Conservation (phyloP, 1,139 yeast genomes). For the Saccharomyces hybrid region DNA sequence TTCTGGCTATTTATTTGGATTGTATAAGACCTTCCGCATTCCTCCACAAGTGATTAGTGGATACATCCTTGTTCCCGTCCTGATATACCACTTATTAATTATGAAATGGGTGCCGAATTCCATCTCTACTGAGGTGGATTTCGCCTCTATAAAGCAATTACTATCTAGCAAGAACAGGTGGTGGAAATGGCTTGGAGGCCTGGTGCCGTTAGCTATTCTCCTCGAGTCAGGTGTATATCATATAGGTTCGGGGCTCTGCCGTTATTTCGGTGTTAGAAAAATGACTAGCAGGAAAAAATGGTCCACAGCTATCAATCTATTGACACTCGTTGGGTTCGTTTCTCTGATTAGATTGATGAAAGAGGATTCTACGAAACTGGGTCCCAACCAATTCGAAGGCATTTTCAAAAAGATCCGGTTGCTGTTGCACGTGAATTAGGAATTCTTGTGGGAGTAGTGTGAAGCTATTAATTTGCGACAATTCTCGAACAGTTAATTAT, state of each 20-base stretch:
- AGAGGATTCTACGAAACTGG: slow-evolving; percentile 4
- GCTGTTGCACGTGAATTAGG: background rate
- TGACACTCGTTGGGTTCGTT: slow-evolving; percentile 14
- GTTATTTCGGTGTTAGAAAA: slow-evolving; percentile 12
- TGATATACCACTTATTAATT: slow-evolving; percentile 19
- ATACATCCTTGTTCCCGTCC: slow-evolving; percentile 16
- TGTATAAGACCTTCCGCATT: slow-evolving; percentile 12
- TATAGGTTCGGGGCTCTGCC: slow-evolving; percentile 20
- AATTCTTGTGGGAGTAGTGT: background rate
- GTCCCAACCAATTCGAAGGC: background rate
- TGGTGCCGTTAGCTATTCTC: slow-evolving; percentile 17
- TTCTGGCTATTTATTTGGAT: slow-evolving; percentile 21
- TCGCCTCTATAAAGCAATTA: slow-evolving; percentile 21
- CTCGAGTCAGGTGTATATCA: slow-evolving; percentile 22
- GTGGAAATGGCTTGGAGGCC: slow-evolving; percentile 19
- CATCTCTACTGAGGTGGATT: slow-evolving; percentile 10
- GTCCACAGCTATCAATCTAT: slow-evolving; percentile 13
- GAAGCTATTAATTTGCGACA: background rate
- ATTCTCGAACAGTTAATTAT: background rate
- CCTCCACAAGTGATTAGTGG: slow-evolving; percentile 23
- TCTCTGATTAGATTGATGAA: slow-evolving; percentile 15
- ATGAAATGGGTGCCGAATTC: slow-evolving; percentile 19
- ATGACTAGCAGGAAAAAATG: slow-evolving; percentile 14
- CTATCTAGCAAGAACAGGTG: slow-evolving; percentile 14
- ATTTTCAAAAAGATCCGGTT: background rate